phyloP scores from a whole-genome alignment of 129 eudicot genomes.

The Silybum marianum region DNA sequence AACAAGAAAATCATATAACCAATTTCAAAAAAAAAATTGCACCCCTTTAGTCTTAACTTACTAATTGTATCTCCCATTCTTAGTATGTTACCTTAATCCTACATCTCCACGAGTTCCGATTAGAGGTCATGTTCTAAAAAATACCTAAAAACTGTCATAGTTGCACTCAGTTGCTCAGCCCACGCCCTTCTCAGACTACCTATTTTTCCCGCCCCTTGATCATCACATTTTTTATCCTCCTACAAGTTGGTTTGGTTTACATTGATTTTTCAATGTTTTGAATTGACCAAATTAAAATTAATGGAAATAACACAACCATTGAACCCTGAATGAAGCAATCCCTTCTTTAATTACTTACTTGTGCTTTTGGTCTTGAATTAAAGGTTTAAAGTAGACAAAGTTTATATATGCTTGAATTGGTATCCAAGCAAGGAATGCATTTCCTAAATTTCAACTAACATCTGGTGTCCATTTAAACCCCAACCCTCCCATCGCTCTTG shows the following conservation, averaged over 20 bases:
- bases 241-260: not conserved
- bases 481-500: constrained; percentile 6
- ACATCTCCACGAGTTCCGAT: too few species aligned
- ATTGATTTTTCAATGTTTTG: not conserved
- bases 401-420: constrained; percentile 45
- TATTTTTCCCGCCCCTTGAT: too few species aligned
- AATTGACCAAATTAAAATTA: not conserved
- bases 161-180: too few species aligned
- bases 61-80: too few species aligned
- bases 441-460: constrained; percentile 10
- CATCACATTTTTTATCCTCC: too few species aligned
- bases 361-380: not conserved
- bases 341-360: constrained; percentile 21
- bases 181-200: too few species aligned
- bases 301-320: not conserved
- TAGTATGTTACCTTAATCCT: too few species aligned
- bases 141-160: too few species aligned
- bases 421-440: constrained; percentile 35
- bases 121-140: too few species aligned
- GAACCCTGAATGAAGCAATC: constrained; percentile 22
- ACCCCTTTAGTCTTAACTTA: too few species aligned
- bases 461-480: constrained; percentile 23
- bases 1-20: not conserved
- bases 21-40: too few species aligned
- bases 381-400: constrained; percentile 21